Evolutionary conservation across 2,329 filamentous ascomycete genomes (phyloP), one percentile per base, ranked within the genome.

Genomic region (Fusarium buxicola): DNA sequence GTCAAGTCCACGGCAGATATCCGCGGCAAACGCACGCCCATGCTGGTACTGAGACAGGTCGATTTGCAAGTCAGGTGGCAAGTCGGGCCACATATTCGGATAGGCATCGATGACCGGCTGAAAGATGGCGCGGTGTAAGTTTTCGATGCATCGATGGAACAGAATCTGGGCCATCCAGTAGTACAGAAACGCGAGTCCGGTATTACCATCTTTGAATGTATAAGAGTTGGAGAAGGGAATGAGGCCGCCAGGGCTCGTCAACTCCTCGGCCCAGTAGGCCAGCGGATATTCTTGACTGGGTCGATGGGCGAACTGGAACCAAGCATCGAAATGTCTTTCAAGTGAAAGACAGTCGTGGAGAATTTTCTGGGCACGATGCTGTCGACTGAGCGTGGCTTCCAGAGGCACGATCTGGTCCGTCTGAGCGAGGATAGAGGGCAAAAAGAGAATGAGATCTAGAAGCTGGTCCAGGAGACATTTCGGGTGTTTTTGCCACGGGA

Each of bases 131-230:
- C 75, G 73, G 55, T 84, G 76, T 13, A 87, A 72, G 13, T 68
- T 66, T 55, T 80, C 78, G 35, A 86, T 77, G 63, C 78, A 82
- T 9, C 78, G 80, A 59, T 82, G 80, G 41, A 87, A 78, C 11
- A 81, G 63, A 25, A 86, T 74, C 40, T 83, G 78, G 1, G 79
- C 71, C 58, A 82, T 78, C 84, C 84, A 86, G 70, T 84, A 86
- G 67, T 83, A 82, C 11, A 84, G 70, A 60, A 86, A 80, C 40
- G 77, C 76, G 28, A 84, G 62, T 1, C 83, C 81, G 1, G 80
- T 77, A 11, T 75, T 64, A 15, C 76, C 69, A 63, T 82, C 78
- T 25, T 73, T 75, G 68, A 86, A 86, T 10, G 72, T 74, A 58
- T 81, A 80, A 2, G 74, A 70, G 36, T 79, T 78, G 11, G 75